phyloP scores from a whole-genome alignment of 495 filamentous ascomycete genomes.

The Penicillium pulvis region DNA sequence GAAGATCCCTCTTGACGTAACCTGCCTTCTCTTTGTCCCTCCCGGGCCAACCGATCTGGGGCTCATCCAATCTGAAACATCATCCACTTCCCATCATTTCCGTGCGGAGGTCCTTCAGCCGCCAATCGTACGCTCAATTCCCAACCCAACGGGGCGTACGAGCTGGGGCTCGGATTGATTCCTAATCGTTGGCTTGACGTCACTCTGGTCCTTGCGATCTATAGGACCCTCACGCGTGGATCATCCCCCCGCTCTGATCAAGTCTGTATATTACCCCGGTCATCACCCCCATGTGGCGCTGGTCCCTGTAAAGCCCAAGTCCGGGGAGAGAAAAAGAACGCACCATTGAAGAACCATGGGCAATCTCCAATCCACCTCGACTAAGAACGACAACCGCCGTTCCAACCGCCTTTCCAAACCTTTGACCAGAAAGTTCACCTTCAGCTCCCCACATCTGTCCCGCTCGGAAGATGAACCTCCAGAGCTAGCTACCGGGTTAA shows the following conservation, averaged over 20 bases:
- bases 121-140: constrained; percentile 31
- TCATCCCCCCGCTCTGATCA: neutral
- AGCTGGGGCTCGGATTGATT: constrained; percentile 31
- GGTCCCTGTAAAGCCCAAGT: constrained; percentile 11
- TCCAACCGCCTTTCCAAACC: constrained; percentile 50
- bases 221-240: constrained; percentile 1
- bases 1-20: constrained; percentile 1
- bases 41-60: constrained; percentile 27
- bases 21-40: constrained; percentile 8
- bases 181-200: constrained; percentile 32
- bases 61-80: constrained; percentile 34
- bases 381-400: constrained; percentile 40
- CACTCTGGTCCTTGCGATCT: constrained; percentile 21
- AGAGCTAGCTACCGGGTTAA: constrained; percentile 22
- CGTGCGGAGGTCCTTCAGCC: constrained; percentile 23
- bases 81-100: constrained; percentile 24
- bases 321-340: constrained; percentile 9
- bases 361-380: constrained; percentile 39
- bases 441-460: constrained; percentile 10
- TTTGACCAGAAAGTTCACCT: constrained; percentile 28
- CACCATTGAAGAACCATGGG: constrained; percentile 33
- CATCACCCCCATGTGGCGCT: constrained; percentile 20
- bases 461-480: constrained; percentile 11
- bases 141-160: constrained; percentile 20
- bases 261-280: constrained; percentile 22